phyloP scores from a whole-genome alignment of 1,139 yeast genomes.

The Magnusiomyces tetraspermus region DNA sequence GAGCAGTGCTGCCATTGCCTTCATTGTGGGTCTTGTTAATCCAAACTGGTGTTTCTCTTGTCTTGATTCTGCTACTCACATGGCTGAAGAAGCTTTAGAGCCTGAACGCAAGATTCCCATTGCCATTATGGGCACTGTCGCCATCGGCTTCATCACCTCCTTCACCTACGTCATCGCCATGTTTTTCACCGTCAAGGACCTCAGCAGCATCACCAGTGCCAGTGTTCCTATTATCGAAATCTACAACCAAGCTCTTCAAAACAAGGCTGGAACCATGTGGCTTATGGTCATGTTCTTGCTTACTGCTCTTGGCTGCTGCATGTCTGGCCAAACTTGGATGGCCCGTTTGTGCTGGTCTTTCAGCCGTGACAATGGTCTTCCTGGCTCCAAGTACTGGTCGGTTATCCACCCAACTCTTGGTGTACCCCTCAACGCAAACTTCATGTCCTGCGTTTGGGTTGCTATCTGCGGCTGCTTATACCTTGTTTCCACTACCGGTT shows the following conservation, averaged over 20 bases:
- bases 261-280: constrained; percentile 45
- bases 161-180: constrained; percentile 46
- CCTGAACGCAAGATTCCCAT: constrained; percentile 47
- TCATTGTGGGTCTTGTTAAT: constrained; percentile 50
- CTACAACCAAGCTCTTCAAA: constrained; percentile 48
- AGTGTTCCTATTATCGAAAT: constrained; percentile 54
- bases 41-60: constrained; percentile 56
- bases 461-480: constrained; percentile 44
- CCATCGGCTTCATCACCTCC: constrained; percentile 48
- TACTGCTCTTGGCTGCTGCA: constrained; percentile 62
- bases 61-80: constrained; percentile 51
- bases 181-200: constrained; percentile 48
- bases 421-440: constrained; percentile 46
- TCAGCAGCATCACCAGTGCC: constrained; percentile 37
- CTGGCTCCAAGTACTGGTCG: constrained; percentile 42
- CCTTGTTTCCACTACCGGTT: constrained; percentile 47
- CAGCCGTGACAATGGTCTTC: constrained; percentile 55
- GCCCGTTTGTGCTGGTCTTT: constrained; percentile 71
- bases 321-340: constrained; percentile 69
- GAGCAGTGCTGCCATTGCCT: constrained; percentile 45
- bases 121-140: constrained; percentile 48
- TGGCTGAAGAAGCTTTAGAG: constrained; percentile 48
- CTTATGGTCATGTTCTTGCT: constrained; percentile 49
- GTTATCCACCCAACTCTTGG: constrained; percentile 39
- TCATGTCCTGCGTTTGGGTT: constrained; percentile 42